A percentile compares a stretch with the other conserved stretches of the same genome.
phyloP scores from a whole-genome alignment of 2,329 filamentous ascomycete species.

The Didymella segeticola region DNA sequence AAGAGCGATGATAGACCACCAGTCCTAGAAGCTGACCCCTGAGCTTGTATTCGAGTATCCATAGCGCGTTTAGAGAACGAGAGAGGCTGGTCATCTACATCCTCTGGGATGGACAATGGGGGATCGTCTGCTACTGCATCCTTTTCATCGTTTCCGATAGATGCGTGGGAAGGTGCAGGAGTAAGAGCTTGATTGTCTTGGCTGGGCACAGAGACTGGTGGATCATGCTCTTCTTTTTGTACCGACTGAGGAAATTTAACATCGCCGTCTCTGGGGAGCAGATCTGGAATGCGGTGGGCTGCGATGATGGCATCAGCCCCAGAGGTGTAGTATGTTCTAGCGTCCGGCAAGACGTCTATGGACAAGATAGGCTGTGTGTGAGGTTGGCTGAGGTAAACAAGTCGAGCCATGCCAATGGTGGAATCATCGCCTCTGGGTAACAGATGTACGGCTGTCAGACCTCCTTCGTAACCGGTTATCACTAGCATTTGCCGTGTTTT shows the following conservation, averaged over 20 bases:
- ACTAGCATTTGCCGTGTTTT: constrained; percentile 61
- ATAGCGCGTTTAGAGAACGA: constrained; percentile 29
- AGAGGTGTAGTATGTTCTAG: constrained; percentile 75
- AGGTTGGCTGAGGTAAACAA: constrained; percentile 68
- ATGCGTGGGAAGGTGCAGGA: neutral
- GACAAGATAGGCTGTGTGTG: constrained; percentile 86
- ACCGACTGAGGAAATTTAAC: neutral
- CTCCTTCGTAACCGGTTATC: constrained; percentile 84
- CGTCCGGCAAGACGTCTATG: constrained; percentile 45
- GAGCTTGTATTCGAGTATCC: constrained; percentile 2
- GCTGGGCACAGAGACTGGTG: neutral
- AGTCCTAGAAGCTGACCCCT: neutral
- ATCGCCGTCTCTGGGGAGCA: constrained; percentile 4
- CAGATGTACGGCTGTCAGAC: constrained; percentile 71
- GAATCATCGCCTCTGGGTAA: constrained; percentile 50
- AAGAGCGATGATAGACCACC: constrained; percentile 38
- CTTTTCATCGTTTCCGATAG: neutral
- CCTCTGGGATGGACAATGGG: constrained; percentile 1
- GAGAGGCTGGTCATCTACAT: constrained; percentile 2
- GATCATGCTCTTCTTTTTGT: neutral
- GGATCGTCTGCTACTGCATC: neutral
- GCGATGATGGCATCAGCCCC: constrained; percentile 80
- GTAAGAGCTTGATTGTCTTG: neutral
- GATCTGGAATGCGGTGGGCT: constrained; percentile 71
- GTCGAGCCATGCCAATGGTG: constrained; percentile 49